Conservation (phyloP, 495 filamentous ascomycete genomes). For the Copromyces sp. region DNA sequence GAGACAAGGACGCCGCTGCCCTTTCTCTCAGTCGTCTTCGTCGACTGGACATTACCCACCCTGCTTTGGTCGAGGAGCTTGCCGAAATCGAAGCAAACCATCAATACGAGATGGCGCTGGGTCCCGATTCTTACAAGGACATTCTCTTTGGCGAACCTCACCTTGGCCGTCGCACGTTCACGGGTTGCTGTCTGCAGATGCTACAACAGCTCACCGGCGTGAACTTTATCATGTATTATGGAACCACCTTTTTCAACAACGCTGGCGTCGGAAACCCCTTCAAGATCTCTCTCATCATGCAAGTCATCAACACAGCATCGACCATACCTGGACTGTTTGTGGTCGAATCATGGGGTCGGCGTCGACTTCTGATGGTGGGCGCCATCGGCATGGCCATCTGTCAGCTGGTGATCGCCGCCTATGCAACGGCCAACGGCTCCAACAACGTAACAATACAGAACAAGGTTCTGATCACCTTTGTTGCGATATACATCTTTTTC, state of each 20-base stretch:
- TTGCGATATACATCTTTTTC: slow-evolving; percentile 77
- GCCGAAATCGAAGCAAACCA: slow-evolving; percentile 85
- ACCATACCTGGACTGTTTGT: slow-evolving; percentile 66
- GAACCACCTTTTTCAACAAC: slow-evolving; percentile 65
- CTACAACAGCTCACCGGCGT: slow-evolving; percentile 50
- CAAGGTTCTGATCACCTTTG: slow-evolving; percentile 63
- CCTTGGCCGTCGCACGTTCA: slow-evolving; percentile 44
- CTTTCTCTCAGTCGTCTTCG: slow-evolving; percentile 66
- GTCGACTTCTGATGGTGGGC: slow-evolving; percentile 61
- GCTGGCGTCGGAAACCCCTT: slow-evolving; percentile 56
- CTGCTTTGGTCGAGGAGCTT: slow-evolving; percentile 66
- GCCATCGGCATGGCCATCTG: slow-evolving; percentile 65
- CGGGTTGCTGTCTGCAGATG: slow-evolving; percentile 48
- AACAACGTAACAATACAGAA: slow-evolving; percentile 41
- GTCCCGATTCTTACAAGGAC: slow-evolving; percentile 63
- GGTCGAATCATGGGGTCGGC: slow-evolving; percentile 69
- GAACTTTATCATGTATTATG: slow-evolving; percentile 63
- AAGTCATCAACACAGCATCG: slow-evolving; percentile 64
- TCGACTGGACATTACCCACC: slow-evolving; percentile 65
- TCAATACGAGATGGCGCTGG: slow-evolving; percentile 72
- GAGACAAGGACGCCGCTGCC: slow-evolving; percentile 57
- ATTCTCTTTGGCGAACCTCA: slow-evolving; percentile 52
- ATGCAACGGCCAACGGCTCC: slow-evolving; percentile 43
- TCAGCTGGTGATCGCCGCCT: slow-evolving; percentile 62
- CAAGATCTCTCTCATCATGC: slow-evolving; percentile 61